Evolutionary conservation across 2,329 filamentous ascomycete genomes (phyloP).

Genomic region (Botrytis paeoniae): DNA sequence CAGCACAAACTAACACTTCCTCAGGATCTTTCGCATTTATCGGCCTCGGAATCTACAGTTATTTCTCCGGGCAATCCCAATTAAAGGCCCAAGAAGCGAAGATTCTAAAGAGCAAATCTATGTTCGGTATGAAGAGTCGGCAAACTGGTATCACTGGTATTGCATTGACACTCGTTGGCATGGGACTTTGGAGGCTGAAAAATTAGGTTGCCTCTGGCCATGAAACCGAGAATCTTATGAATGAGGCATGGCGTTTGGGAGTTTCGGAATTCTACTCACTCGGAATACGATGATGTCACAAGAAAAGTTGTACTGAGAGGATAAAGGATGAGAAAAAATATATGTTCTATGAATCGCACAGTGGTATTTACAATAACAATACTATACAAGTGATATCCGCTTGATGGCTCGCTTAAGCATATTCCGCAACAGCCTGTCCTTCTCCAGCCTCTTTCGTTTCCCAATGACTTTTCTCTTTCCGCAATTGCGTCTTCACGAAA

Average conservation of each 20-base stretch:
- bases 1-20: not conserved
- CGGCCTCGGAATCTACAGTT: conserved; percentile 74
- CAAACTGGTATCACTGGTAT: conserved; percentile 64
- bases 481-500: conserved; percentile 27
- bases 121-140: conserved; percentile 70
- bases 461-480: conserved; percentile 28
- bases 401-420: conserved; percentile 1
- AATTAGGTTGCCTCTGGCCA: conserved; percentile 27
- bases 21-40: conserved; percentile 72
- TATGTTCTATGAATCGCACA: not conserved
- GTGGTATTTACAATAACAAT: conserved; percentile 5
- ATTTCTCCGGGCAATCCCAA: conserved; percentile 70
- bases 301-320: not conserved
- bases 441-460: conserved; percentile 21
- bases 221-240: not conserved
- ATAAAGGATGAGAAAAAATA: not conserved
- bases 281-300: not conserved
- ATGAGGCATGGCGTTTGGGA: not conserved
- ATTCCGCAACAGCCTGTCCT: conserved; percentile 17
- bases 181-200: conserved; percentile 59
- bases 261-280: not conserved
- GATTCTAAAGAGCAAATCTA: conserved; percentile 66
- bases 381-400: not conserved
- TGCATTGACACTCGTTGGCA: conserved; percentile 63
- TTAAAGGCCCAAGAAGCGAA: conserved; percentile 62